These are phyloP conservation scores for Pseudogymnoascus sp. DNA, from an alignment of 2,329 filamentous ascomycete genomes.

Conservation along the genomic window DNA sequence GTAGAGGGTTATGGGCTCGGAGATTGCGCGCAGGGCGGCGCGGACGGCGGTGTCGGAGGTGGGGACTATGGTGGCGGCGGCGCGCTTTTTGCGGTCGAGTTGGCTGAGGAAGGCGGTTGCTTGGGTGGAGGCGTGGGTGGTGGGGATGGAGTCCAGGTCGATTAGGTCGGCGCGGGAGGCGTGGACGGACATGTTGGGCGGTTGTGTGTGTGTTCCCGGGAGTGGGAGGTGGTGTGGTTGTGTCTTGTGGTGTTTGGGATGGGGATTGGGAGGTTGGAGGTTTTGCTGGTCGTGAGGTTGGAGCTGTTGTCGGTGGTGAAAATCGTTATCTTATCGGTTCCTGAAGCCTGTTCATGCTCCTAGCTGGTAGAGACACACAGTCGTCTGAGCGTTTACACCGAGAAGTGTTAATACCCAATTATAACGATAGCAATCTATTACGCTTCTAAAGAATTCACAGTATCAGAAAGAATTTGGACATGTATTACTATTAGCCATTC, in stretches of 20 bases:
- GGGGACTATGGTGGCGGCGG: constrained; percentile 81
- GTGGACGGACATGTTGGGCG: constrained; percentile 6
- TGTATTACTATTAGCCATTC: not conserved
- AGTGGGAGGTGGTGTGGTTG: not conserved
- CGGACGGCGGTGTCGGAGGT: constrained; percentile 89
- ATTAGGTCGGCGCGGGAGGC: constrained; percentile 4
- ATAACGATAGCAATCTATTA: not conserved
- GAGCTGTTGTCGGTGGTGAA: not conserved
- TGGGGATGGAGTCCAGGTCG: constrained; percentile 4
- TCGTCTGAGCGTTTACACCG: no score
- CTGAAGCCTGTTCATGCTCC: not conserved
- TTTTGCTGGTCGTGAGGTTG: not conserved
- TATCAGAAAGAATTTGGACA: not conserved
- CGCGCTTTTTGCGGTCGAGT: constrained; percentile 83
- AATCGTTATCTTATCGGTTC: not conserved
- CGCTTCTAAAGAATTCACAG: not conserved
- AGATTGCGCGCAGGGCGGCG: constrained; percentile 69
- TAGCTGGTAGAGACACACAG: no score
- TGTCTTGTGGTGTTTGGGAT: not conserved
- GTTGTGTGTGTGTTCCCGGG: not conserved
- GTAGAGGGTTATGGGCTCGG: constrained; percentile 91
- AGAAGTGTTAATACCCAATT: not conserved
- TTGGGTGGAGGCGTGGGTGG: constrained; percentile 16
- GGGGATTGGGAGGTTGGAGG: not conserved
- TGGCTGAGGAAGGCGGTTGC: constrained; percentile 40